Conservation (phyloP, 106 monocot genomes). For the Cymbidium sinense region DNA sequence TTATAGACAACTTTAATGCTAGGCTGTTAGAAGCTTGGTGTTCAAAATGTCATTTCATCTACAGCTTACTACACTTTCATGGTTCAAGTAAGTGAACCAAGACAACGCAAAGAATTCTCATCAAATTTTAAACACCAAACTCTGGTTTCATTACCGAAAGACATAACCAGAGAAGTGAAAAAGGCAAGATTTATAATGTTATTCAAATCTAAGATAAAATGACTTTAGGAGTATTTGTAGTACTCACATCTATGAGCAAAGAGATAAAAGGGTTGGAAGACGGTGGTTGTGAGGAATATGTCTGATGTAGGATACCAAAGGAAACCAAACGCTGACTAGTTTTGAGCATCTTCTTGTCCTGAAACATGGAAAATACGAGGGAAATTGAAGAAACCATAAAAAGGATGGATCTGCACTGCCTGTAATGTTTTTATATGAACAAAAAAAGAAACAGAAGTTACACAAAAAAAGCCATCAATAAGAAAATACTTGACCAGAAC, state of each 20-base stretch:
- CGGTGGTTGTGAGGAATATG: conserved; percentile 50
- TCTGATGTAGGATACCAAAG: conserved; percentile 55
- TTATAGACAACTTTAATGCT: background rate
- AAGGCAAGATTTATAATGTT: background rate
- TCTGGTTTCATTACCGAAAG: background rate
- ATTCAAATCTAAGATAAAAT: background rate
- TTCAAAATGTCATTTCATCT: background rate
- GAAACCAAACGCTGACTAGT: conserved; percentile 70
- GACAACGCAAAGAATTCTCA: background rate
- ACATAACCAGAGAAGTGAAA: background rate
- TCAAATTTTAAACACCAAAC: background rate
- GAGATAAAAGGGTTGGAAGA: conserved; percentile 70
- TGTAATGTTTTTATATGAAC: background rate
- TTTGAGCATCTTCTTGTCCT: conserved; percentile 37
- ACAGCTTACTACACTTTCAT: background rate
- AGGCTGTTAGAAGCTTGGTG: background rate
- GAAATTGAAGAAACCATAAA: background rate
- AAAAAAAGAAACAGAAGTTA: background rate
- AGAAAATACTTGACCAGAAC: background rate
- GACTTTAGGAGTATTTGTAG: background rate
- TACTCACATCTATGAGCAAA: conserved; percentile 65
- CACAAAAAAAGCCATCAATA: background rate
- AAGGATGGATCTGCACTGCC: background rate
- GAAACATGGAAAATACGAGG: background rate
- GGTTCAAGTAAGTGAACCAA: background rate